Percentiles rank a stretch among this genome's conserved stretches.
Conservation (phyloP, 2,329 filamentous ascomycete genomes). For the Penicillium oxalicum region DNA sequence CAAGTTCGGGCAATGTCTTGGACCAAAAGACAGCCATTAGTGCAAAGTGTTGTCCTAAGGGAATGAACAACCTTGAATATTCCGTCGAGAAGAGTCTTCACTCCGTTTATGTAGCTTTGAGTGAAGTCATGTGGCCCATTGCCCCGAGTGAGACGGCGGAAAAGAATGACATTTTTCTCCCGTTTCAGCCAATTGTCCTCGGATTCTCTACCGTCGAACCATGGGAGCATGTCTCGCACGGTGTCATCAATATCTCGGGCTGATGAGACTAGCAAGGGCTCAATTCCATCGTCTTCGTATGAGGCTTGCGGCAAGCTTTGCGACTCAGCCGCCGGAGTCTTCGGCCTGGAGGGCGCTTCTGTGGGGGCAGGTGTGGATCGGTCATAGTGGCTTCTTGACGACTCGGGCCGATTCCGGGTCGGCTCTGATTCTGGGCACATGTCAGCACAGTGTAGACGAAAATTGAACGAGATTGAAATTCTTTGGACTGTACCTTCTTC, state of each 20-base stretch:
- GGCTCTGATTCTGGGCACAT: slow-evolving; percentile 15
- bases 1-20: slow-evolving; percentile 76
- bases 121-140: slow-evolving; percentile 75
- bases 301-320: slow-evolving; percentile 7
- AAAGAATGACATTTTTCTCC: slow-evolving; percentile 70
- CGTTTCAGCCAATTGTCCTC: slow-evolving; percentile 87
- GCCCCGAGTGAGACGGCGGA: slow-evolving; percentile 73
- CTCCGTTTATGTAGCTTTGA: slow-evolving; percentile 61
- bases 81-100: slow-evolving; percentile 74
- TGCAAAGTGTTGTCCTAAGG: slow-evolving; percentile 80
- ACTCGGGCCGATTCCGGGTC: slow-evolving; percentile 13
- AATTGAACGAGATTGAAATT: background rate
- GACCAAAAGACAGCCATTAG: slow-evolving; percentile 74
- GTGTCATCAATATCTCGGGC: slow-evolving; percentile 82
- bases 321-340: slow-evolving; percentile 12
- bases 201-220: slow-evolving; percentile 81
- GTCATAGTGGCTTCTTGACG: slow-evolving; percentile 18
- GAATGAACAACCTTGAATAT: slow-evolving; percentile 81
- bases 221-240: slow-evolving; percentile 70
- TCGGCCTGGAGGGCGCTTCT: slow-evolving; percentile 31
- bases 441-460: slow-evolving; percentile 1
- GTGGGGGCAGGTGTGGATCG: slow-evolving; percentile 11
- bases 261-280: slow-evolving; percentile 78
- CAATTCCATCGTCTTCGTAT: slow-evolving; percentile 63
- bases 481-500: slow-evolving; percentile 17